These are phyloP conservation scores for Botrytis aclada DNA, from an alignment of 2,329 filamentous ascomycete genomes.

Conservation along the genomic window DNA sequence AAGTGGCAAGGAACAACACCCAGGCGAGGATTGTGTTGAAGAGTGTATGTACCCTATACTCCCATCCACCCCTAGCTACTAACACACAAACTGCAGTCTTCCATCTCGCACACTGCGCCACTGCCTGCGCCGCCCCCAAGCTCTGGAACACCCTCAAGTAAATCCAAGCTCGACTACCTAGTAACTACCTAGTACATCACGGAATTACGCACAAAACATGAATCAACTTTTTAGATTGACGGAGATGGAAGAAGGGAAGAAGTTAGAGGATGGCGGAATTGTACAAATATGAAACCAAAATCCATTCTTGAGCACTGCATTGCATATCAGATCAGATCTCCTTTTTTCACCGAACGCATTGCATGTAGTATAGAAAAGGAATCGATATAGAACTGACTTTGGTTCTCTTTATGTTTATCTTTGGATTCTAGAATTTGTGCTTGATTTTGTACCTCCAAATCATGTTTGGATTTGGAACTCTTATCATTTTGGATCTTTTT, in stretches of 20 bases:
- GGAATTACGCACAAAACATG: constrained; percentile 19
- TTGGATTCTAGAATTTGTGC: background rate
- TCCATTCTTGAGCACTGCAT: constrained; percentile 34
- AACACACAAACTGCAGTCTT: constrained; percentile 65
- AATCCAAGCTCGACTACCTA: constrained; percentile 35
- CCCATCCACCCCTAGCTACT: background rate
- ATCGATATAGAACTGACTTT: constrained; percentile 24
- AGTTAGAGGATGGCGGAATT: constrained; percentile 21
- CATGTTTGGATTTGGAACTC: background rate
- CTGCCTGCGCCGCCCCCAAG: constrained; percentile 90
- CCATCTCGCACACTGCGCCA: constrained; percentile 96
- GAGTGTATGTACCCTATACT: constrained; percentile 73
- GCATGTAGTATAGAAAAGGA: constrained; percentile 38
- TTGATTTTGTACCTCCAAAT: background rate
- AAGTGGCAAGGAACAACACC: constrained; percentile 56
- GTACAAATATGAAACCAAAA: constrained; percentile 31
- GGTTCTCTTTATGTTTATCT: constrained; percentile 1
- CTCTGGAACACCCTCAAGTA: constrained; percentile 93
- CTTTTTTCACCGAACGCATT: constrained; percentile 28
- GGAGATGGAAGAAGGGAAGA: constrained; percentile 24
- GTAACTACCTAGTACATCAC: constrained; percentile 9
- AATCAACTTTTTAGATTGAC: constrained; percentile 21
- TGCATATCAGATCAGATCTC: constrained; percentile 27
- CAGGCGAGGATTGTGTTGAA: constrained; percentile 95
- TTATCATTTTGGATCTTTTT: background rate